phyloP scores from a whole-genome alignment of 176 grass and related monocot genomes.

The Eremochloa ophiuroides region DNA sequence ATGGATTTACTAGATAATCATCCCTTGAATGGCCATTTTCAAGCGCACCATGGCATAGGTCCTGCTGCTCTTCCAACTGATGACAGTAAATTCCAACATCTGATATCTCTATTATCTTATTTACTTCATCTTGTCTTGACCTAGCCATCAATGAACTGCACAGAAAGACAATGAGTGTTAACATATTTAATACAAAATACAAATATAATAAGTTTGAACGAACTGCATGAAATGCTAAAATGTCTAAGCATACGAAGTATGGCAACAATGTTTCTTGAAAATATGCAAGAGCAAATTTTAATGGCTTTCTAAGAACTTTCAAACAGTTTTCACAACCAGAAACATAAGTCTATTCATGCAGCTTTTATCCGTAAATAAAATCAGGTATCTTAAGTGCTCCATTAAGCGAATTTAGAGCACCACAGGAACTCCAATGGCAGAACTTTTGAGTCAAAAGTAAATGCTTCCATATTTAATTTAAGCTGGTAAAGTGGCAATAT shows the following conservation, averaged over 20 bases:
- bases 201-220: constrained; percentile 1
- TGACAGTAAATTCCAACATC: constrained; percentile 75
- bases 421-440: background rate
- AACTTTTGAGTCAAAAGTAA: background rate
- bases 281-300: background rate
- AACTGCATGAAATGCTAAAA: constrained; percentile 17
- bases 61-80: constrained; percentile 49
- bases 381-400: background rate
- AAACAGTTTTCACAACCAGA: constrained; percentile 7
- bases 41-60: constrained; percentile 36
- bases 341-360: background rate
- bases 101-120: constrained; percentile 88
- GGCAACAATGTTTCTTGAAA: background rate
- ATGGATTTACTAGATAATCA: constrained; percentile 84
- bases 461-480: constrained; percentile 13
- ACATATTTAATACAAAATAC: background rate
- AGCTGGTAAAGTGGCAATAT: background rate
- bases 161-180: background rate
- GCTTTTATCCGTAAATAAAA: constrained; percentile 1
- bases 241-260: constrained; percentile 9
- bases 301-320: background rate
- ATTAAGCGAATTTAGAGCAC: constrained; percentile 12
- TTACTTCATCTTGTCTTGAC: constrained; percentile 76
- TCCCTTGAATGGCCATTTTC: constrained; percentile 57
- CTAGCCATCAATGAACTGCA: constrained; percentile 62